Percentiles rank a stretch among this genome's conserved stretches.
Conservation (phyloP, 2,329 filamentous ascomycete genomes). For the Xylaria sp. region DNA sequence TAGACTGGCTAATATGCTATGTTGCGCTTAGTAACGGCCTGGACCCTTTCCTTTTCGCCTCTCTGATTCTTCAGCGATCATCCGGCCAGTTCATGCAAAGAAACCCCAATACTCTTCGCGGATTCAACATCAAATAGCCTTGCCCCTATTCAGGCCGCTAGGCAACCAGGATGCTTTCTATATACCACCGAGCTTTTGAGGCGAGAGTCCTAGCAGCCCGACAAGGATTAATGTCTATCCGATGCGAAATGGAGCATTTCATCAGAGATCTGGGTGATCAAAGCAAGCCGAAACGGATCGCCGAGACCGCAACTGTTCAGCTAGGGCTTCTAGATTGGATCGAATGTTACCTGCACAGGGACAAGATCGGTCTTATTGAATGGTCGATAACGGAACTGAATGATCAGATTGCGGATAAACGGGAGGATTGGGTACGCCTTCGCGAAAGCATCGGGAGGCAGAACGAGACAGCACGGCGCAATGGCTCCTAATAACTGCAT, state of each 20-base stretch:
- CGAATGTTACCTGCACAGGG: background rate
- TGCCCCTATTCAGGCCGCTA: background rate
- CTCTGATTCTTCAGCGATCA: background rate
- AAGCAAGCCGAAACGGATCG: background rate
- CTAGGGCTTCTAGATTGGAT: constrained; percentile 4
- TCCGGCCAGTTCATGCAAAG: background rate
- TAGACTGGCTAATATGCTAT: background rate
- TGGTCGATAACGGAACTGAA: constrained; percentile 2
- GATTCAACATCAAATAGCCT: background rate
- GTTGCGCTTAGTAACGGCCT: background rate
- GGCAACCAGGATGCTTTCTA: background rate
- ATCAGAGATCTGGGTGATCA: background rate
- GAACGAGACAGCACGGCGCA: background rate
- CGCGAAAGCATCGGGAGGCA: background rate
- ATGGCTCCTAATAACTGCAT: background rate
- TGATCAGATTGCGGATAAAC: constrained; percentile 2
- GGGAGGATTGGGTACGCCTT: background rate
- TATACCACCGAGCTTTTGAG: too few relatives aligned
- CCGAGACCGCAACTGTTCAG: background rate
- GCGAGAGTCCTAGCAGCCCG: background rate
- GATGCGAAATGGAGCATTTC: background rate
- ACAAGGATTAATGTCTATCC: background rate
- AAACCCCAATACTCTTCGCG: background rate
- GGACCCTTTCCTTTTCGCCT: background rate
- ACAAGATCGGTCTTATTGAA: background rate